These are phyloP conservation scores for Starmerella tilneyi DNA, from an alignment of 805 yeast species.

Conservation along the genomic window DNA sequence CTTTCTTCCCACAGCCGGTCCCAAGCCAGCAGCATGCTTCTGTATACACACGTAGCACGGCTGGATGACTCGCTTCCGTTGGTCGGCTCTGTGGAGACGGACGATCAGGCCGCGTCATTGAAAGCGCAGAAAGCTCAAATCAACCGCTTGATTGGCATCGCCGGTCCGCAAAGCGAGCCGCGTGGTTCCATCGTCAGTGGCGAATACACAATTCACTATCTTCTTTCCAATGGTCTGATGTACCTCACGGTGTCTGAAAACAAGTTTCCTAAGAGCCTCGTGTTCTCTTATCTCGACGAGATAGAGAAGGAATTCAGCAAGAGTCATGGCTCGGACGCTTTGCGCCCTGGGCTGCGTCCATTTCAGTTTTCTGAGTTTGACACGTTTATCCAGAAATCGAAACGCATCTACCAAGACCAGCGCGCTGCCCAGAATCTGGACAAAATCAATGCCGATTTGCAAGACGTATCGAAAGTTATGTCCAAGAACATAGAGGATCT, in stretches of 20 bases:
- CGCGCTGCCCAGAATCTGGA: slow-evolving; percentile 84
- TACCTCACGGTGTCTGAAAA: slow-evolving; percentile 70
- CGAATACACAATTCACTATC: slow-evolving; percentile 60
- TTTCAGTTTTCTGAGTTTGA: slow-evolving; percentile 82
- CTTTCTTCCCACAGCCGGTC: too few species aligned
- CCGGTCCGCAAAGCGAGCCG: slow-evolving; percentile 69
- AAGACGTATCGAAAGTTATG: slow-evolving; percentile 91
- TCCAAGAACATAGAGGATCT: slow-evolving; percentile 93
- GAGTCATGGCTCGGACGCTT: slow-evolving; percentile 63
- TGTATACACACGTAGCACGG: slow-evolving; percentile 31
- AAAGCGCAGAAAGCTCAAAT: slow-evolving; percentile 74
- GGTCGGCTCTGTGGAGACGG: slow-evolving; percentile 83
- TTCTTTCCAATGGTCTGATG: slow-evolving; percentile 52
- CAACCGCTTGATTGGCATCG: slow-evolving; percentile 61
- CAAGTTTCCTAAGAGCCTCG: slow-evolving; percentile 77
- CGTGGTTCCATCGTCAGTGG: slow-evolving; percentile 80
- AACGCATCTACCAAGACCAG: slow-evolving; percentile 79
- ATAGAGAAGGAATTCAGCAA: slow-evolving; percentile 70
- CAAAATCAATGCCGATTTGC: slow-evolving; percentile 72
- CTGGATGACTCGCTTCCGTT: slow-evolving; percentile 54
- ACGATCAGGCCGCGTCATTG: slow-evolving; percentile 44
- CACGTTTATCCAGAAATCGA: slow-evolving; percentile 62
- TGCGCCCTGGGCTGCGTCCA: slow-evolving; percentile 61
- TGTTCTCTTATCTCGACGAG: slow-evolving; percentile 77
- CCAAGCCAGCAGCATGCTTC: slow-evolving; percentile 25